Percentiles rank a stretch among this genome's conserved stretches.
Evolutionary conservation across 2,329 filamentous ascomycete genomes (phyloP).

Genomic region (Thielaviopsis cerberus): DNA sequence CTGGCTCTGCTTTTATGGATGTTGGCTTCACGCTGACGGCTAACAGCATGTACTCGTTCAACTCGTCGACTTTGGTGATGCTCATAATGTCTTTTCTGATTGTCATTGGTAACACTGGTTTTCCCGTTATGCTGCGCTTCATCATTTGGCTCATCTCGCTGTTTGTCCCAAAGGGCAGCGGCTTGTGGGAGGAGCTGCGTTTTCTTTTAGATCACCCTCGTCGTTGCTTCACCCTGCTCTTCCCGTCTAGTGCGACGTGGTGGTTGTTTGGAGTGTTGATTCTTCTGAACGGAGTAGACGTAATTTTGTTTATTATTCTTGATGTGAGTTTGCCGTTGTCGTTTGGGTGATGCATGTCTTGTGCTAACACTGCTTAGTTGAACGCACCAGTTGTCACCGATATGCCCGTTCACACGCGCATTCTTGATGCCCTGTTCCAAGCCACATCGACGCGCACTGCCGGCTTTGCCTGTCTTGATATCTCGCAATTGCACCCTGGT

Average conservation of each 20-base stretch:
- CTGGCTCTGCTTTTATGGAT: conserved; percentile 81
- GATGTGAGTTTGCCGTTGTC: conserved; percentile 53
- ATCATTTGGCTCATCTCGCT: conserved; percentile 71
- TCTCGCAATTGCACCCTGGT: conserved; percentile 65
- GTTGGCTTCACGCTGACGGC: conserved; percentile 83
- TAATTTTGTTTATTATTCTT: conserved; percentile 81
- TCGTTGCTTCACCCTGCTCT: conserved; percentile 87
- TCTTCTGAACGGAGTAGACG: conserved; percentile 62
- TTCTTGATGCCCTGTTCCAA: conserved; percentile 79
- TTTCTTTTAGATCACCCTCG: conserved; percentile 89
- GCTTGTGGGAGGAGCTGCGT: conserved; percentile 71
- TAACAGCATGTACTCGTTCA: conserved; percentile 85
- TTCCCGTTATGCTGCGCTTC: conserved; percentile 84
- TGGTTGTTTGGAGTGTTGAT: conserved; percentile 82
- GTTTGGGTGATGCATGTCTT: background rate
- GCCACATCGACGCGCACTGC: conserved; percentile 78
- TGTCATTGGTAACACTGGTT: conserved; percentile 86
- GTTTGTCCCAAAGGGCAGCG: conserved; percentile 42
- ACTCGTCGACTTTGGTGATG: conserved; percentile 54
- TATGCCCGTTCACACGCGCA: conserved; percentile 52
- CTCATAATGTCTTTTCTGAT: conserved; percentile 71
- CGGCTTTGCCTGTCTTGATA: conserved; percentile 66
- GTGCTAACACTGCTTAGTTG: conserved; percentile 29
- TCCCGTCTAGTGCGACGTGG: conserved; percentile 81
- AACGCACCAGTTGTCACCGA: conserved; percentile 49